Percentiles rank a stretch among this genome's conserved stretches.
These are phyloP conservation scores for Globisporangium irregulare DNA, from an alignment of 352 stramenopile genomes.

Conservation along the genomic window DNA sequence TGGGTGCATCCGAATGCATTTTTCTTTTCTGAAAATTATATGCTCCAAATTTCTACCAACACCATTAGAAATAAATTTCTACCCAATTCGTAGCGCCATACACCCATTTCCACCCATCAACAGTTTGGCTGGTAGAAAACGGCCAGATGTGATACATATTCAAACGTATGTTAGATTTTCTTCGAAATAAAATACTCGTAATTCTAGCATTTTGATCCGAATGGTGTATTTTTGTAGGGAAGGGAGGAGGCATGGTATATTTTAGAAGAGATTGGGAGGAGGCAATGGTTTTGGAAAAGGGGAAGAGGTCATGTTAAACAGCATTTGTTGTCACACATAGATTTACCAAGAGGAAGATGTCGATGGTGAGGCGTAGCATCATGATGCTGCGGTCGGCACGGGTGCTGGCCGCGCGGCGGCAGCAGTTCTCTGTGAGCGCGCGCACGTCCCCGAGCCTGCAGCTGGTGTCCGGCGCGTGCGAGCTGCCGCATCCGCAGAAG, in stretches of 20 bases:
- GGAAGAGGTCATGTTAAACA: not conserved
- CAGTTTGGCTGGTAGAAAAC: too few species aligned
- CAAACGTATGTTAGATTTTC: too few species aligned
- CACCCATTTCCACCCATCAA: too few species aligned
- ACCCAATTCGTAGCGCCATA: too few species aligned
- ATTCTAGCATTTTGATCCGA: too few species aligned
- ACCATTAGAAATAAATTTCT: too few species aligned
- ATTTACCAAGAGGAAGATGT: not conserved
- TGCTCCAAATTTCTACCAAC: too few species aligned
- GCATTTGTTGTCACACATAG: not conserved
- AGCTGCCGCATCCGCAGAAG: conserved; percentile 84
- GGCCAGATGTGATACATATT: too few species aligned
- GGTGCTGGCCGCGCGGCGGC: conserved; percentile 5
- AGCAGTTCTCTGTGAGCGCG: conserved; percentile 19
- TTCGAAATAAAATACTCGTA: too few species aligned
- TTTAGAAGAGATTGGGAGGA: not conserved
- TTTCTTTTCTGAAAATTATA: too few species aligned
- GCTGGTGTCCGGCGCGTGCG: conserved; percentile 65
- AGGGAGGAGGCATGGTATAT: not conserved
- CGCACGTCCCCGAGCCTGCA: conserved; percentile 29
- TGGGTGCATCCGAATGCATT: too few species aligned
- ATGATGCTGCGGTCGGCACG: conserved; percentile 3
- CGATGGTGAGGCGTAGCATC: conserved; percentile 8
- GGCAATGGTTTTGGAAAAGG: not conserved
- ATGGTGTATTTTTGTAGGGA: too few species aligned